Evolutionary conservation across 768 basidiomycete genomes (phyloP).

Genomic region (Trametes cingulata): DNA sequence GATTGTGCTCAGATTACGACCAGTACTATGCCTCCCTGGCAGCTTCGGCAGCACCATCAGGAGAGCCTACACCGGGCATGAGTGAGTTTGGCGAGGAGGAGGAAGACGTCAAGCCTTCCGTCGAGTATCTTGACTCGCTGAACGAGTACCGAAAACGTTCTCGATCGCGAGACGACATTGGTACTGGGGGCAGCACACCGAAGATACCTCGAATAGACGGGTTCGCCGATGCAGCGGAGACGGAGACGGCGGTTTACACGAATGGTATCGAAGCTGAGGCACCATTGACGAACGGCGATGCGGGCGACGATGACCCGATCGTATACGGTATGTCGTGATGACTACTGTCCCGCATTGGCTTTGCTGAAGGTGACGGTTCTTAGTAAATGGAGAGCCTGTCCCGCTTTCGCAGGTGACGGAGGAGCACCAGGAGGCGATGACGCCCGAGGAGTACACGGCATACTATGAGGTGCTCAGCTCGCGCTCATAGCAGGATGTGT

Average conservation of each 20-base stretch:
- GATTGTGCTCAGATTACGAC: slow-evolving; percentile 59
- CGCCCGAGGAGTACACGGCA: slow-evolving; percentile 86
- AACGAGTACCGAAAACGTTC: slow-evolving; percentile 78
- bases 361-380: background rate
- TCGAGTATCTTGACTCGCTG: slow-evolving; percentile 67
- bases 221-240: slow-evolving; percentile 9
- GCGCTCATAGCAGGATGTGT: background rate
- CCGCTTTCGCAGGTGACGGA: slow-evolving; percentile 83
- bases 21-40: slow-evolving; percentile 81
- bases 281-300: slow-evolving; percentile 4
- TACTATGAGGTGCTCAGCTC: slow-evolving; percentile 63
- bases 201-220: slow-evolving; percentile 32
- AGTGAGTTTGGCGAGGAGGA: slow-evolving; percentile 62
- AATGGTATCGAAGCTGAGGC: slow-evolving; percentile 4
- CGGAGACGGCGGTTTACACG: slow-evolving; percentile 8
- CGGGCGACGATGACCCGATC: slow-evolving; percentile 53
- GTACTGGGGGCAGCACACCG: slow-evolving; percentile 18
- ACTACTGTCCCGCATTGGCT: background rate
- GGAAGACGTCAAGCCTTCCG: slow-evolving; percentile 65
- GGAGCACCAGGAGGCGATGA: slow-evolving; percentile 91
- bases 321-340: slow-evolving; percentile 56
- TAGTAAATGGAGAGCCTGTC: slow-evolving; percentile 77
- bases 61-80: slow-evolving; percentile 61
- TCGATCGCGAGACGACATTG: slow-evolving; percentile 53
- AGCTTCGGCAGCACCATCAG: slow-evolving; percentile 58